These are phyloP conservation scores for Cephalotrichum gorgonifer DNA, from an alignment of 2,329 filamentous ascomycete genomes.

Conservation along the genomic window DNA sequence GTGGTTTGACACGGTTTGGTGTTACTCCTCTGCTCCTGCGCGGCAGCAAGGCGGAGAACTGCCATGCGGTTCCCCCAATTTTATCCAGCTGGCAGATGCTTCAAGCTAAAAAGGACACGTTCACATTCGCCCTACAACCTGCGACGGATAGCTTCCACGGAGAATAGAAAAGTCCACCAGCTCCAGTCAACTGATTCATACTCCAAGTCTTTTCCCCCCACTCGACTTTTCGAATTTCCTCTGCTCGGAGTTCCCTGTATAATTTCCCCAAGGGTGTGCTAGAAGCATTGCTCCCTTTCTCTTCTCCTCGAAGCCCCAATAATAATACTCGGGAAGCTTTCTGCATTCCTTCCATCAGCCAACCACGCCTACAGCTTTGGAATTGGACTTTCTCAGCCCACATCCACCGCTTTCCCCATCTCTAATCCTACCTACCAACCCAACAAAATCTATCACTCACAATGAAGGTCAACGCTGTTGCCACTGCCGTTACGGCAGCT, in stretches of 20 bases:
- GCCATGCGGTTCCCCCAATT: conserved; percentile 2
- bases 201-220: background rate
- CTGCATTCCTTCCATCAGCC: background rate
- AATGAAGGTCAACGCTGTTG: conserved; percentile 78
- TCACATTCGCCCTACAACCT: conserved; percentile 1
- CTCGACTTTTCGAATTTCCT: background rate
- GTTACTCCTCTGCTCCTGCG: background rate
- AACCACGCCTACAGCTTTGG: background rate
- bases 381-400: too few relatives aligned
- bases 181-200: background rate
- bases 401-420: background rate
- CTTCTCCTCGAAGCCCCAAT: background rate
- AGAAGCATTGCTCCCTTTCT: background rate
- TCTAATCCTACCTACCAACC: background rate
- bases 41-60: conserved; percentile 2
- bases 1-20: background rate
- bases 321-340: background rate
- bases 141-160: background rate
- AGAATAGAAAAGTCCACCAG: conserved; percentile 1
- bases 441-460: conserved; percentile 26
- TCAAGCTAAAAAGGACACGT: conserved; percentile 3
- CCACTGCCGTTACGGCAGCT: conserved; percentile 66
- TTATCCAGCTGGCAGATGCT: conserved; percentile 3
- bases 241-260: background rate
- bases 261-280: background rate